A percentile compares a stretch with the other conserved stretches of the same genome.
phyloP scores from a whole-genome alignment of 495 filamentous ascomycete species.

The Rostrohypoxylon terebratum region DNA sequence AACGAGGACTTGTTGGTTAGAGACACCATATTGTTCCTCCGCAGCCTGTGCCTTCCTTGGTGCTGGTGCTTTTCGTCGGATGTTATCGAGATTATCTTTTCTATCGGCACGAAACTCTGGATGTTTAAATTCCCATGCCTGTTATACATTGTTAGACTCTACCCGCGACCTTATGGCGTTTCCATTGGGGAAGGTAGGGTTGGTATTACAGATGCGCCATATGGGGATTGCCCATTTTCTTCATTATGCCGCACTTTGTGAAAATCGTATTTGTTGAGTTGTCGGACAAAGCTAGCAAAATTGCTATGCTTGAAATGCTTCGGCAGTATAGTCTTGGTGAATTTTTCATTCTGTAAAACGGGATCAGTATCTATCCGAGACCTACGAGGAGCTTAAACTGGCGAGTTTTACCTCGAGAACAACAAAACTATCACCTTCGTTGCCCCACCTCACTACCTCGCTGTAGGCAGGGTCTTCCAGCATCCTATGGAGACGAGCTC shows the following conservation, averaged over 20 bases:
- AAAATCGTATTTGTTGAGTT: constrained; percentile 99
- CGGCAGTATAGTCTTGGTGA: constrained; percentile 95
- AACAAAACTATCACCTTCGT: constrained; percentile 94
- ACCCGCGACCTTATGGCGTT: constrained; percentile 1
- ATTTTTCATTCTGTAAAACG: constrained; percentile 86
- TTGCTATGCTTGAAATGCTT: constrained; percentile 99
- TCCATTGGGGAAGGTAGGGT: not conserved
- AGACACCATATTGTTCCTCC: constrained; percentile 80
- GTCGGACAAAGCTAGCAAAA: constrained; percentile 97
- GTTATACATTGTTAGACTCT: constrained; percentile 40
- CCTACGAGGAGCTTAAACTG: constrained; percentile 5
- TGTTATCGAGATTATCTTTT: constrained; percentile 97
- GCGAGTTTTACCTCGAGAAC: constrained; percentile 83
- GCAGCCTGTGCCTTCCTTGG: constrained; percentile 77
- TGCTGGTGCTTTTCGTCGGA: constrained; percentile 93
- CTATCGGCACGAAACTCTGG: constrained; percentile 96
- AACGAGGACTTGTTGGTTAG: constrained; percentile 84
- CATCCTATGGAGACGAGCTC: constrained; percentile 74
- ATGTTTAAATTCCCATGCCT: constrained; percentile 99
- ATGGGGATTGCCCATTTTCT: constrained; percentile 89
- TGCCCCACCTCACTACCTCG: constrained; percentile 93
- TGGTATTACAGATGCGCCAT: constrained; percentile 84
- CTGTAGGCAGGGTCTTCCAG: constrained; percentile 94
- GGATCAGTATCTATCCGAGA: constrained; percentile 20
- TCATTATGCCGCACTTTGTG: constrained; percentile 99